Percentiles rank a stretch among this genome's conserved stretches.
Conservation (phyloP, 495 filamentous ascomycete genomes). For the Daldinia loculata region DNA sequence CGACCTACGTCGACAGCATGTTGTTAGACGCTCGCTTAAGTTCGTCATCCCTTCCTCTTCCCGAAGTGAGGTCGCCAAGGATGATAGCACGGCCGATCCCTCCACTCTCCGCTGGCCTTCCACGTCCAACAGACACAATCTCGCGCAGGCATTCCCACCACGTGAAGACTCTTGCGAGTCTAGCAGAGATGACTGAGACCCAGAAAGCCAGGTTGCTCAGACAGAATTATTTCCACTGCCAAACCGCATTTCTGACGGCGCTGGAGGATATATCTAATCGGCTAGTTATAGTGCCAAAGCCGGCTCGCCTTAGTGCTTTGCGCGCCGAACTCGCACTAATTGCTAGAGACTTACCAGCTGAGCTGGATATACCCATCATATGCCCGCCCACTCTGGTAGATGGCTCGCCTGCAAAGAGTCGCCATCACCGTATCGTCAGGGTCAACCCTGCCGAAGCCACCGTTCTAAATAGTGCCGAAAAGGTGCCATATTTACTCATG, state of each 20-base stretch:
- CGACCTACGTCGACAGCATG: constrained; percentile 52
- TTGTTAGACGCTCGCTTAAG: constrained; percentile 62
- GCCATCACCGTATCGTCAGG: constrained; percentile 77
- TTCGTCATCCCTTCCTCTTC: constrained; percentile 71
- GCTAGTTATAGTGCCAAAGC: constrained; percentile 75
- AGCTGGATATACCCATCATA: constrained; percentile 79
- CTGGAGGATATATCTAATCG: constrained; percentile 81
- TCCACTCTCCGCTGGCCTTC: constrained; percentile 61
- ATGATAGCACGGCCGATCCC: constrained; percentile 55
- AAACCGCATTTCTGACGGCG: constrained; percentile 75
- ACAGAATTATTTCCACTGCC: constrained; percentile 77
- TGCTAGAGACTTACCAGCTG: constrained; percentile 74
- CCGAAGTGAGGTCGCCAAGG: constrained; percentile 63
- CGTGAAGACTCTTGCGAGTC: constrained; percentile 56
- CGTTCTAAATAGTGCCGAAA: constrained; percentile 80
- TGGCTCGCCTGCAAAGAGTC: constrained; percentile 68
- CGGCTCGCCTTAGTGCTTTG: constrained; percentile 76
- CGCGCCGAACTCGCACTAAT: constrained; percentile 78
- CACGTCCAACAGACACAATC: constrained; percentile 58
- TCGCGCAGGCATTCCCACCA: constrained; percentile 59
- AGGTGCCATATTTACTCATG: constrained; percentile 80
- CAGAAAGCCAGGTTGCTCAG: constrained; percentile 71
- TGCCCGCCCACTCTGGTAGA: constrained; percentile 73
- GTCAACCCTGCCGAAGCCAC: constrained; percentile 81
- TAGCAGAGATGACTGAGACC: constrained; percentile 60